Percentiles rank a stretch among this genome's conserved stretches.
These are phyloP conservation scores for Omphalotus olearius DNA, from an alignment of 1,284 basidiomycete genomes.

Conservation along the genomic window DNA sequence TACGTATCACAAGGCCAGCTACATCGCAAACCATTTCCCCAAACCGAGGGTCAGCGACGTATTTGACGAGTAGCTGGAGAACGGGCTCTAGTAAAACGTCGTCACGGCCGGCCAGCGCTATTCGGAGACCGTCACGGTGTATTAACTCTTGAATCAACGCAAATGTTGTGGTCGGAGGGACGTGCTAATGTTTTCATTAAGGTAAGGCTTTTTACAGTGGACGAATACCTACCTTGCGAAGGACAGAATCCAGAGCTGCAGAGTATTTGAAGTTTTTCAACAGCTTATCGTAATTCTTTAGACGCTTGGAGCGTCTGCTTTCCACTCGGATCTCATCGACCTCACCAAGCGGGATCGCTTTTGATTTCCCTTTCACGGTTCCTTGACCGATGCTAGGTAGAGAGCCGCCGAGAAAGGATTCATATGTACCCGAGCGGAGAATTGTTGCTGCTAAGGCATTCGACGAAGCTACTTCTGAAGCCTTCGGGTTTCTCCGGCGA, in stretches of 20 bases:
- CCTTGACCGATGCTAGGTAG: conserved; percentile 56
- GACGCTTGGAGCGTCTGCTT: conserved; percentile 64
- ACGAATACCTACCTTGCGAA: conserved; percentile 63
- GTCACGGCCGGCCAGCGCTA: conserved; percentile 87
- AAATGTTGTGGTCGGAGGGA: conserved; percentile 83
- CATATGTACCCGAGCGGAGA: conserved; percentile 61
- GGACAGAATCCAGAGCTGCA: conserved; percentile 87
- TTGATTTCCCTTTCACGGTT: conserved; percentile 47
- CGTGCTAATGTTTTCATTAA: conserved; percentile 43
- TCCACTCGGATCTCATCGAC: conserved; percentile 75
- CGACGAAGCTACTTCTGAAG: conserved; percentile 51
- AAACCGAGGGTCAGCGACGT: conserved; percentile 89
- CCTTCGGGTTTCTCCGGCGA: conserved; percentile 77
- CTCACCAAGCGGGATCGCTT: conserved; percentile 47
- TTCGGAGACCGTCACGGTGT: conserved; percentile 85
- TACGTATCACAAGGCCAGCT: conserved; percentile 80
- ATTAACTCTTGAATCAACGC: conserved; percentile 92
- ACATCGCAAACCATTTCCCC: conserved; percentile 87
- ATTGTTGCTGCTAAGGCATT: conserved; percentile 36
- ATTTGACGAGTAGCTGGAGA: conserved; percentile 78
- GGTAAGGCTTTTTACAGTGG: not conserved
- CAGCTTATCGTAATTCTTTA: conserved; percentile 87
- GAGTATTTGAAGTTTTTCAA: conserved; percentile 95
- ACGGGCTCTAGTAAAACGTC: conserved; percentile 94
- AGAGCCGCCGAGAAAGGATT: conserved; percentile 66